Percentiles rank a stretch among this genome's conserved stretches.
Evolutionary conservation across 2,329 filamentous ascomycete genomes (phyloP).

Genomic region (Claviceps humidiphila): DNA sequence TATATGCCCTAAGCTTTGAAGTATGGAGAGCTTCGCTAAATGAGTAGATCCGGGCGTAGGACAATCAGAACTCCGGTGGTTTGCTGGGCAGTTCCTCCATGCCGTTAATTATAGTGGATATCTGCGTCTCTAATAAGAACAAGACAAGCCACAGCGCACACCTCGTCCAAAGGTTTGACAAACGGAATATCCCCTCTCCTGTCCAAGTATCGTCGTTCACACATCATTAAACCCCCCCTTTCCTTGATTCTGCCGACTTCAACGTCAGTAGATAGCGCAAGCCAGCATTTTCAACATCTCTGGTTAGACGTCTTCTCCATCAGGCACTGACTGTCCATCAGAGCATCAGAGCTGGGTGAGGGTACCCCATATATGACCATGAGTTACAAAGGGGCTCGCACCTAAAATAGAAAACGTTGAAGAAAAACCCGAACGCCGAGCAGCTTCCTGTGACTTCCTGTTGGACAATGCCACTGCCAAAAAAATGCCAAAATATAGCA

Average conservation of each 20-base stretch:
- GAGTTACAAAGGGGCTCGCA: not conserved
- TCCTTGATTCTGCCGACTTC: not conserved
- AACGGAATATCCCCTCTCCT: no score
- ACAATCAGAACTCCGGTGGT: no score
- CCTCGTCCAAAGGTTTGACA: not conserved
- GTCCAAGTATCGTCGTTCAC: not conserved
- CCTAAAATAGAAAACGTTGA: not conserved
- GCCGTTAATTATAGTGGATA: no score
- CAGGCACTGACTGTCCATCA: not conserved
- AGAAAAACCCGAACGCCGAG: slow-evolving; percentile 13
- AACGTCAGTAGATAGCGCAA: not conserved
- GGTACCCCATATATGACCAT: not conserved
- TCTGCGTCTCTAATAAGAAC: not conserved
- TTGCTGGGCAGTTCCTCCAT: no score
- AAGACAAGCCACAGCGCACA: not conserved
- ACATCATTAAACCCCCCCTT: not conserved
- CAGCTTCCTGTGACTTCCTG: slow-evolving; percentile 10
- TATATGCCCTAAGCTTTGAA: no score
- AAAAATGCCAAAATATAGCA: slow-evolving; percentile 11
- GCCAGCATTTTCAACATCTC: not conserved
- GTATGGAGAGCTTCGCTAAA: no score
- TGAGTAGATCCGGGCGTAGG: no score
- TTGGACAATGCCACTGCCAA: slow-evolving; percentile 16
- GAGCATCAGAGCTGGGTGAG: not conserved
- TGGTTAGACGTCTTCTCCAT: not conserved